These are phyloP conservation scores for Boletus semigastroideus DNA, from an alignment of 1,284 basidiomycete genomes.

Conservation along the genomic window DNA sequence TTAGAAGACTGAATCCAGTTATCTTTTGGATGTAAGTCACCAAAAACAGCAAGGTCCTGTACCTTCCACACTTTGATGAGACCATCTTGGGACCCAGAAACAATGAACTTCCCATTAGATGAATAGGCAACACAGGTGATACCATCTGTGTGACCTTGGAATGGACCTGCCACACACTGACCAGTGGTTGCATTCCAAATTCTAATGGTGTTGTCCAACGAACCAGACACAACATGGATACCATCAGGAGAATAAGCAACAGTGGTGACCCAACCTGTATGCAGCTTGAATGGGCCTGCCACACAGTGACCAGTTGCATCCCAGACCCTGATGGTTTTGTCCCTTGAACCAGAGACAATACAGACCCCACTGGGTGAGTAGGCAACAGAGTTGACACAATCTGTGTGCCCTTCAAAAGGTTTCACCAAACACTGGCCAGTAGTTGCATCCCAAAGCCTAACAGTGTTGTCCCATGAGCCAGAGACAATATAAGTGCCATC, in stretches of 20 bases:
- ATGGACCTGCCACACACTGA: not conserved
- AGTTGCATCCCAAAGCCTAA: no score
- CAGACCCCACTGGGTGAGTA: not conserved
- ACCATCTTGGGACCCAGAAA: not conserved
- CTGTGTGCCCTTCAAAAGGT: not conserved
- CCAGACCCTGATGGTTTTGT: not conserved
- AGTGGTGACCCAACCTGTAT: not conserved
- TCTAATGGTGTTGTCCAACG: not conserved
- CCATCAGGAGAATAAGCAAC: not conserved
- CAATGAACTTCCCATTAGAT: not conserved
- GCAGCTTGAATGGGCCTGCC: not conserved
- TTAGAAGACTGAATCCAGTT: not conserved
- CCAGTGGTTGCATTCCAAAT: not conserved
- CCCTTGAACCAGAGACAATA: not conserved
- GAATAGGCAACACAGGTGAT: not conserved
- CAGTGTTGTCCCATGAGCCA: no score
- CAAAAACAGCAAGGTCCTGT: not conserved
- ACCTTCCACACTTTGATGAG: not conserved
- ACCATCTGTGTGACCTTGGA: not conserved
- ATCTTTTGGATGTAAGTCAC: not conserved
- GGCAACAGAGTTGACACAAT: no score
- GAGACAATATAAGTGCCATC: no score
- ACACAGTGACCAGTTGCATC: not conserved
- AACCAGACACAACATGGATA: not conserved
- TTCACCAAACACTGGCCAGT: not conserved